Base-by-base conservation (phyloP, 257 asterid genomes). In the Nicotiana paniculata region DNA sequence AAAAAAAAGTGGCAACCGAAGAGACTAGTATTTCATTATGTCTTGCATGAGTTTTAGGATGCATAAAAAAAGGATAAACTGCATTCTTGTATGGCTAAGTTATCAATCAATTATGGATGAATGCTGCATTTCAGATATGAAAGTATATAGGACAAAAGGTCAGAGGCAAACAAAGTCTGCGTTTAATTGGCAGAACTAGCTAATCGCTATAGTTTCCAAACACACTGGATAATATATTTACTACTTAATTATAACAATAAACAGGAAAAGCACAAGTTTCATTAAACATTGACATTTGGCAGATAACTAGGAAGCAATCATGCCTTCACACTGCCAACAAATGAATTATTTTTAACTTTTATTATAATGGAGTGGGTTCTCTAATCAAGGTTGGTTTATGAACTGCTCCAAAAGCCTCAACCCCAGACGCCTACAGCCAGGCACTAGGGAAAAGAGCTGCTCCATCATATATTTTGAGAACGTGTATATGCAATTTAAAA, bases 371-470 rank as follows among this genome's bases (percentile, higher is more conserved):
- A 72, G 61, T 72, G 59, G 79, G 32, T 12, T 13, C 39, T 9
- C 43, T 28, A 12, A 64, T 35, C 28, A 33, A 17, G 35, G 30
- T 37, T 18, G 77, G 17, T 35, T 37, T 18, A 35, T 46, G 79
- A 72, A 72, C 79, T 24, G 79, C 78, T 70, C 59, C 77, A 70
- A 70, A n/a, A 70, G 3, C 77, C 77, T 70, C 1, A 21, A 43
- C 13, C 0, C 77, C 54, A 35, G 3, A 37, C 3, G 39, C 5
- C 33, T 62, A 62, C 16, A 6, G 26, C 66, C 46, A 37, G 46
- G 46, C 48, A 43, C 66, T n/a, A 54, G 12, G 3, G 33, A 70
- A 43, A 5, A 2, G 58, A 70, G 16, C 77, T 70, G 58, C 59
- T 72, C 59, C 78, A 43, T 21, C 59, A 72, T 5, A 72, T 5